These are phyloP conservation scores for Mucor saturninus DNA, from an alignment of 371 early-diverging fungal genomes.

Conservation along the genomic window DNA sequence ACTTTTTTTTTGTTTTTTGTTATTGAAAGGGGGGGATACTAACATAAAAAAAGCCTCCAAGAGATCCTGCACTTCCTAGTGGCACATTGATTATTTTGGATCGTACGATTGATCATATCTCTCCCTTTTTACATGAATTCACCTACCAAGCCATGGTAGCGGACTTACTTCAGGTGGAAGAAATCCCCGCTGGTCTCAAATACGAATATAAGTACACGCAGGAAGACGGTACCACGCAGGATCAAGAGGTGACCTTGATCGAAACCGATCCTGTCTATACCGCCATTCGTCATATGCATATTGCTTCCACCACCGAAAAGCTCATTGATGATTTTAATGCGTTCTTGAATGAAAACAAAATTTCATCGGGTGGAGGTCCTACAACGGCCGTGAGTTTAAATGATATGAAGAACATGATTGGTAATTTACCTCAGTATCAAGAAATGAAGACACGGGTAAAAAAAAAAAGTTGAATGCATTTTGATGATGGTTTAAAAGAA, in stretches of 20 bases:
- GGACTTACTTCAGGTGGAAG: slow-evolving; percentile 82
- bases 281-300: slow-evolving; percentile 90
- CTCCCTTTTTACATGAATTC: slow-evolving; percentile 93
- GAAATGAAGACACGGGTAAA: slow-evolving; percentile 78
- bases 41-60: slow-evolving; percentile 46
- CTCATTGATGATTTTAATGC: slow-evolving; percentile 82
- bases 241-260: slow-evolving; percentile 65
- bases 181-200: slow-evolving; percentile 58
- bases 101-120: slow-evolving; percentile 83
- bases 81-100: slow-evolving; percentile 86
- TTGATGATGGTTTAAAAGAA: neutral
- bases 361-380: slow-evolving; percentile 49
- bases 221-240: slow-evolving; percentile 58
- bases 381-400: slow-evolving; percentile 72
- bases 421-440: slow-evolving; percentile 91
- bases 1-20: neutral
- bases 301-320: slow-evolving; percentile 87
- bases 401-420: slow-evolving; percentile 89
- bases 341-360: slow-evolving; percentile 69
- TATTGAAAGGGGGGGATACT: neutral
- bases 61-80: slow-evolving; percentile 68
- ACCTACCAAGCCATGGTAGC: slow-evolving; percentile 94
- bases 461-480: neutral
- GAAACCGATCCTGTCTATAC: slow-evolving; percentile 80
- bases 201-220: slow-evolving; percentile 68